These are phyloP conservation scores for Aquanectria penicillioides DNA, from an alignment of 2,329 filamentous ascomycete genomes.

Conservation along the genomic window DNA sequence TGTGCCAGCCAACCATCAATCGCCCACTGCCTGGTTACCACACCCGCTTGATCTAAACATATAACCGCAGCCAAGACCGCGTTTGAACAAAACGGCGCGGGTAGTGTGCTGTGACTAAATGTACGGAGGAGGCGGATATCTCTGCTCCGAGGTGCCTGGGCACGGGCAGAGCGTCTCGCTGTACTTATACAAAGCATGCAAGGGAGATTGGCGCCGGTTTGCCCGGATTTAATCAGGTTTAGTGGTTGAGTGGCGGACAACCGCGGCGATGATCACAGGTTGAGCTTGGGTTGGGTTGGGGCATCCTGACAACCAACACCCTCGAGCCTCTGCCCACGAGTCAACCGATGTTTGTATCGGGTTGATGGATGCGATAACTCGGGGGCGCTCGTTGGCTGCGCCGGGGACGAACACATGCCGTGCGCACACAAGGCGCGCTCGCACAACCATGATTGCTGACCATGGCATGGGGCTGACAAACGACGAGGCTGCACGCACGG, in stretches of 20 bases:
- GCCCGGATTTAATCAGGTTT: not conserved
- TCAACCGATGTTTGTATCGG: conserved; percentile 13
- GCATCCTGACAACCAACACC: not conserved
- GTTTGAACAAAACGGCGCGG: not conserved
- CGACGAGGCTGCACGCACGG: too few relatives aligned
- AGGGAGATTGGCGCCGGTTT: conserved; percentile 1
- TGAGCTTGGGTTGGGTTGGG: not conserved
- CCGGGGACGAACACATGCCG: conserved; percentile 1
- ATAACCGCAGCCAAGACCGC: not conserved
- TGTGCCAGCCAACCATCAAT: not conserved
- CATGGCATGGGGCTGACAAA: not conserved
- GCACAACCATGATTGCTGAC: not conserved
- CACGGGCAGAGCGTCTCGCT: too few relatives aligned
- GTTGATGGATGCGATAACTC: conserved; percentile 13
- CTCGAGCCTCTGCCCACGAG: conserved; percentile 5
- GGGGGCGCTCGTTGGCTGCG: not conserved
- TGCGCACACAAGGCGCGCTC: not conserved
- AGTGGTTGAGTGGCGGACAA: not conserved
- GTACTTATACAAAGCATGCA: too few relatives aligned
- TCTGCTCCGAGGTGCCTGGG: too few relatives aligned
- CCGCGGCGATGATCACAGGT: not conserved
- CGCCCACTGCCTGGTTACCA: not conserved
- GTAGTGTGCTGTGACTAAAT: conserved; percentile 5
- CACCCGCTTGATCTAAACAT: not conserved
- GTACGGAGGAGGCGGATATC: too few relatives aligned